phyloP scores from a whole-genome alignment of 2,329 filamentous ascomycete species.

The Juglanconis juglandina region DNA sequence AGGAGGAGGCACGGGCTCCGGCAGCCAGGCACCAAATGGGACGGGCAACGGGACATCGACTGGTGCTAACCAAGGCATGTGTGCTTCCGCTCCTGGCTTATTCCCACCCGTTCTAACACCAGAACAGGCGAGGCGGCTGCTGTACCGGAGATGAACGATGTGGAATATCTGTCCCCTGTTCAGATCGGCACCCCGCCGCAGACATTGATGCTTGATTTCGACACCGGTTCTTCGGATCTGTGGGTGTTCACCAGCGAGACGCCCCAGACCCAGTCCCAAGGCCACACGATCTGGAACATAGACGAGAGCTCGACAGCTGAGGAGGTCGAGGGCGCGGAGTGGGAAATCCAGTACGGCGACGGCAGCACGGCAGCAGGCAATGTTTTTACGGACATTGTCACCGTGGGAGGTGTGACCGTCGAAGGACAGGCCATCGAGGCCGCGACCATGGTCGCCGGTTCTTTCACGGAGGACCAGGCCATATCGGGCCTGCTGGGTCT shows the following conservation, averaged over 20 bases:
- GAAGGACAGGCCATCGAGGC: constrained; percentile 61
- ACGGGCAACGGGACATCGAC: constrained; percentile 2
- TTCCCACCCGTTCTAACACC: constrained; percentile 18
- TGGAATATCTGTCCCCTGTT: constrained; percentile 55
- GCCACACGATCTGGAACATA: constrained; percentile 56
- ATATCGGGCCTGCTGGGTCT: constrained; percentile 52
- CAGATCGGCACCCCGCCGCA: constrained; percentile 51
- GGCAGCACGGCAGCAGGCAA: constrained; percentile 57
- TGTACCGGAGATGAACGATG: constrained; percentile 44
- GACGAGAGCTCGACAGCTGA: constrained; percentile 38
- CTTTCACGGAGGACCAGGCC: constrained; percentile 31
- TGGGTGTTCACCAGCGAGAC: constrained; percentile 64
- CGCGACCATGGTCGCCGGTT: constrained; percentile 51
- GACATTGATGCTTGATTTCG: constrained; percentile 61
- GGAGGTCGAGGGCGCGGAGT: constrained; percentile 39
- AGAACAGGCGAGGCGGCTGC: constrained; percentile 35
- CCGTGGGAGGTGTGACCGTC: constrained; percentile 57
- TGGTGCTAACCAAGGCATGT: constrained; percentile 17
- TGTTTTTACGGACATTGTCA: constrained; percentile 63
- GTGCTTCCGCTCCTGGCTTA: not conserved
- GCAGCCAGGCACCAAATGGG: constrained; percentile 3
- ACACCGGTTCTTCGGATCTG: constrained; percentile 66
- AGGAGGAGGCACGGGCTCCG: not conserved
- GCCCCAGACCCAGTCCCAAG: constrained; percentile 39
- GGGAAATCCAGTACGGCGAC: constrained; percentile 63